These are phyloP conservation scores for Hericium erinaceus DNA, from an alignment of 768 basidiomycete species.

Conservation along the genomic window DNA sequence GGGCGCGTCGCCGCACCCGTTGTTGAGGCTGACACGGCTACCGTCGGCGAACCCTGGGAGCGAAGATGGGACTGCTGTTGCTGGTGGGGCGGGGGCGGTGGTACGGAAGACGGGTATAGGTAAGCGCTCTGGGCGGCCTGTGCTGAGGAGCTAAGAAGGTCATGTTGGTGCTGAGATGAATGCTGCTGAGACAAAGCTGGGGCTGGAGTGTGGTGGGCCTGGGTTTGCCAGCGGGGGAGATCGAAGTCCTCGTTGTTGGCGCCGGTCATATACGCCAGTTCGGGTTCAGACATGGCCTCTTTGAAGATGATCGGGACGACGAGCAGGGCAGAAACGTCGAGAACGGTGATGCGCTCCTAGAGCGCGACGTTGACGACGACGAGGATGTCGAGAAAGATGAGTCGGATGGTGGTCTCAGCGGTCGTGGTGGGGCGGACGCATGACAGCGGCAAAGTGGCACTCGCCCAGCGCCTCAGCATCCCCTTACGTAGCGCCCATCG, in stretches of 20 bases:
- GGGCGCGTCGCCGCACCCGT: slow-evolving; percentile 29
- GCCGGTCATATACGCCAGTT: slow-evolving; percentile 66
- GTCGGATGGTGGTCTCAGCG: not conserved
- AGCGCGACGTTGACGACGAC: not conserved
- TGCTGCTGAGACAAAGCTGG: not conserved
- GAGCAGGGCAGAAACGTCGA: not conserved
- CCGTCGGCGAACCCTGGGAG: slow-evolving; percentile 41
- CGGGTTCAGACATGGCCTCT: slow-evolving; percentile 58
- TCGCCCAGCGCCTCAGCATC: not conserved
- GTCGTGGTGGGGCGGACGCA: not conserved
- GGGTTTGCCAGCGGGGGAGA: slow-evolving; percentile 48
- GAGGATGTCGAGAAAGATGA: not conserved
- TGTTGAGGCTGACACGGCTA: slow-evolving; percentile 27
- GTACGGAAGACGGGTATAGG: slow-evolving; percentile 37
- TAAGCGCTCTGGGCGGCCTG: slow-evolving; percentile 54
- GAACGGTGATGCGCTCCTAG: not conserved
- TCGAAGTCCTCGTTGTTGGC: slow-evolving; percentile 82
- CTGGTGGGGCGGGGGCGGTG: slow-evolving; percentile 37
- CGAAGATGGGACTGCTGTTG: slow-evolving; percentile 29
- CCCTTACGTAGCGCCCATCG: not conserved
- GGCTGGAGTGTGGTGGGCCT: slow-evolving; percentile 23
- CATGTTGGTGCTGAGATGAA: slow-evolving; percentile 10
- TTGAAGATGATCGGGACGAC: slow-evolving; percentile 1
- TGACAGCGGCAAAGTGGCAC: not conserved
- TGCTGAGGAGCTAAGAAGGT: slow-evolving; percentile 46